Evolutionary conservation across 1,139 yeast species (phyloP).

Genomic region (Debaryomyces psychrophilus): DNA sequence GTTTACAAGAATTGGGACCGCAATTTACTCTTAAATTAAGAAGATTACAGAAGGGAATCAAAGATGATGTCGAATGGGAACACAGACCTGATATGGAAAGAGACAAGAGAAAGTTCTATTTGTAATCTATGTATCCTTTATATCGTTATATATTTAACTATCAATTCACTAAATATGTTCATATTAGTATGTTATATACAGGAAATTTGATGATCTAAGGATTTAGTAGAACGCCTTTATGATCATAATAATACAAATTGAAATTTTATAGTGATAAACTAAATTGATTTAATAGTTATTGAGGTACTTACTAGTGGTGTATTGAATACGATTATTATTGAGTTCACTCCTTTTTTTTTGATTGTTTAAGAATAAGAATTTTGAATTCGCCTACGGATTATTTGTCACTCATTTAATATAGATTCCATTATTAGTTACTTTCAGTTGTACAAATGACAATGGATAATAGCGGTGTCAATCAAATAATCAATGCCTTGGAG

Average conservation of each 20-base stretch:
- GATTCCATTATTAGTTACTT: neutral
- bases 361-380: slow-evolving; percentile 1
- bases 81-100: slow-evolving; percentile 95
- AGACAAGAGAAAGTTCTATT: slow-evolving; percentile 88
- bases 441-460: slow-evolving; percentile 36
- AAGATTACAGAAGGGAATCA: slow-evolving; percentile 86
- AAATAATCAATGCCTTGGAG: slow-evolving; percentile 75
- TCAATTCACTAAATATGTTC: neutral
- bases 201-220: slow-evolving; percentile 8
- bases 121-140: slow-evolving; percentile 37
- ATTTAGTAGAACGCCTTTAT: slow-evolving; percentile 7
- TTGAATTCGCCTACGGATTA: neutral
- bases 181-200: slow-evolving; percentile 1
- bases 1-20: slow-evolving; percentile 94
- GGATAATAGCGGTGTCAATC: slow-evolving; percentile 68
- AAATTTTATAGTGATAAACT: slow-evolving; percentile 1
- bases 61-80: slow-evolving; percentile 95
- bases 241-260: neutral
- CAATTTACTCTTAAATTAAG: slow-evolving; percentile 89
- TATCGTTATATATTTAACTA: neutral
- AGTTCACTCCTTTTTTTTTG: slow-evolving; percentile 6
- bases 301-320: neutral
- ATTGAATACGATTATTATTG: slow-evolving; percentile 1
- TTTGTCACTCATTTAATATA: slow-evolving; percentile 8
- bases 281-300: neutral